Base-by-base conservation (phyloP, 75 land plant species). In the Selaginella tamariscina region DNA sequence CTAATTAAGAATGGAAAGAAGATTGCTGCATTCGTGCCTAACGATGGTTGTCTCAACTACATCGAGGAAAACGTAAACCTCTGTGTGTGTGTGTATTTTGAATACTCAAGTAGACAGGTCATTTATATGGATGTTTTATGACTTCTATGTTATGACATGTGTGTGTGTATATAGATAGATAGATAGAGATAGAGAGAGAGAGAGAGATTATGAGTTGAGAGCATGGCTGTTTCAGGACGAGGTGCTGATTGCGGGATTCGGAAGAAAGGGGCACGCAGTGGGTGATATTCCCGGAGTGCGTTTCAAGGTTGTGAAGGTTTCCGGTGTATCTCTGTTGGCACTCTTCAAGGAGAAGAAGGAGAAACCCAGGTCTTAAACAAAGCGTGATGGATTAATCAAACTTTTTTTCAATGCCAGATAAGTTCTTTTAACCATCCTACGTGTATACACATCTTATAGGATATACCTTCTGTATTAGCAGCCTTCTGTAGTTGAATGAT, bases 251-350 rank as follows among this genome's bases (percentile, higher is more conserved):
- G 83, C 81, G 54, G 83, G 83, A 70, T 81, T 81, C 62, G 81
- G 80, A 18, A 33, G 80, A 30, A 78, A 78, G 67, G 77, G 77
- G 28, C 76, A 76, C 32, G 81, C 70, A 29, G 74, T 75, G 62
- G 83, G 80, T 55, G 83, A 81, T 78, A 81, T 81, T 73, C 81
- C 83, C 31, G 83, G 81, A 60, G 81, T 81, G 24, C 15, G 81
- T 31, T 81, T 81, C 69, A 81, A 81, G 72, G 83, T 81, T 13
- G 83, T 81, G 32, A 81, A 81, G 75, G 81, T 81, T 11, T 81
- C 81, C 33, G 83, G 83, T 31, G 83, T 81, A 5, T 81, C 62
- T 2, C 26, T 59, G 5, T n/a, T 59, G n/a, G 62, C 62, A 9
- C 62, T 59, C 62, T 59, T 59, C 27, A 59, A 59, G 62, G 26